phyloP scores from a whole-genome alignment of 805 yeast genomes.

The Saturnispora bothae region DNA sequence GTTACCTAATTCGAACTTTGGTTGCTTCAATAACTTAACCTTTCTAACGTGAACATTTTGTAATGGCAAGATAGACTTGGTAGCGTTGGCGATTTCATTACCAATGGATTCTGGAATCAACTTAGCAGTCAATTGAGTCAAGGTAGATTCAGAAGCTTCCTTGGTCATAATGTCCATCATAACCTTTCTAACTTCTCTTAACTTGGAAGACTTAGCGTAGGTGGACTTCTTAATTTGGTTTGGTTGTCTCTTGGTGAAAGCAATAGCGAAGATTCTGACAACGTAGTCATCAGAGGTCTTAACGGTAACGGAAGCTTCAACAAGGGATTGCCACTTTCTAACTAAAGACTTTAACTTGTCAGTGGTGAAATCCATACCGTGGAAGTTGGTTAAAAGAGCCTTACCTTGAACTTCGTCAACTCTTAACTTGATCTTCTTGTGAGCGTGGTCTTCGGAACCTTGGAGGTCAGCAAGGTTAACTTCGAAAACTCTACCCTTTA shows the following conservation, averaged over 20 bases:
- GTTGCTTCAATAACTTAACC: slow-evolving; percentile 97
- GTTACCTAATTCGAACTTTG: slow-evolving; percentile 96
- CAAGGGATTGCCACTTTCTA: slow-evolving; percentile 98
- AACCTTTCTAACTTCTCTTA: slow-evolving; percentile 95
- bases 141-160: slow-evolving; percentile 89
- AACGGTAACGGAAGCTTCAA: slow-evolving; percentile 96
- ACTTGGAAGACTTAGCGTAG: slow-evolving; percentile 95
- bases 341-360: slow-evolving; percentile 97
- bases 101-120: slow-evolving; percentile 98
- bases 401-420: slow-evolving; percentile 99
- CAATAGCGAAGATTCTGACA: slow-evolving; percentile 92
- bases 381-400: slow-evolving; percentile 98
- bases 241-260: slow-evolving; percentile 95
- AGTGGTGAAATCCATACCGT: slow-evolving; percentile 96
- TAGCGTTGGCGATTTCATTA: slow-evolving; percentile 95
- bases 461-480: slow-evolving; percentile 94
- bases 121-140: slow-evolving; percentile 93
- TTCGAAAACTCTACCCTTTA: slow-evolving; percentile 96
- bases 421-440: slow-evolving; percentile 95
- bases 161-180: slow-evolving; percentile 93
- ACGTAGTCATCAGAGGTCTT: slow-evolving; percentile 97
- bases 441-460: slow-evolving; percentile 97
- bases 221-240: slow-evolving; percentile 97
- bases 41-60: slow-evolving; percentile 98
- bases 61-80: slow-evolving; percentile 91